Evolutionary conservation across 2,329 filamentous ascomycete genomes (phyloP).

Genomic region (Curvularia sp.): DNA sequence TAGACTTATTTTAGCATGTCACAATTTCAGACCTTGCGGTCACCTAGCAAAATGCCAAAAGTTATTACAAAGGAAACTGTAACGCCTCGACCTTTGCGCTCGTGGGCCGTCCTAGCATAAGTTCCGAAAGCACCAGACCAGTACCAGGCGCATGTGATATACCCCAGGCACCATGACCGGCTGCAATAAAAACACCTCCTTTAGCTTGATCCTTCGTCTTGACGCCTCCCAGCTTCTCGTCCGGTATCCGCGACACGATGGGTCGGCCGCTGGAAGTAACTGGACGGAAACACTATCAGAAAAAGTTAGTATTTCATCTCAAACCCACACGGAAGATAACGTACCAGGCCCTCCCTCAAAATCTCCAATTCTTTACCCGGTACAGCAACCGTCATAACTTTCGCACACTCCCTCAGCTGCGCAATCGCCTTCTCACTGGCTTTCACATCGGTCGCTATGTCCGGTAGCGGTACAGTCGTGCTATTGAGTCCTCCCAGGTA

Average conservation of each 20-base stretch:
- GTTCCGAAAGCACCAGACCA: constrained; percentile 72
- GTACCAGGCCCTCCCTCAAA: constrained; percentile 65
- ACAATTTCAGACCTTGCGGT: not conserved
- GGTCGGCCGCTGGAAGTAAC: constrained; percentile 69
- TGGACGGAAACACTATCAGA: constrained; percentile 69
- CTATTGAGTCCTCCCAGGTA: constrained; percentile 78
- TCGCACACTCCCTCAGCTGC: constrained; percentile 59
- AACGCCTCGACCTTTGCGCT: constrained; percentile 67
- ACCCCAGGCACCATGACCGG: constrained; percentile 81
- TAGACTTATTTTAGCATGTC: not conserved
- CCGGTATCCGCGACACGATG: constrained; percentile 65
- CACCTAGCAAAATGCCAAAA: not conserved
- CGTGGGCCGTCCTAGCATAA: constrained; percentile 65
- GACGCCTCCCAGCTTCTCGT: constrained; percentile 62
- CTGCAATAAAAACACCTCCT: constrained; percentile 73
- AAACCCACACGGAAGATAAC: constrained; percentile 5
- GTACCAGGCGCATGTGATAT: constrained; percentile 65
- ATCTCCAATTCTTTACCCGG: constrained; percentile 64
- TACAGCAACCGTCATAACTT: constrained; percentile 56
- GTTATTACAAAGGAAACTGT: constrained; percentile 34
- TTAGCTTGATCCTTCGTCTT: constrained; percentile 52
- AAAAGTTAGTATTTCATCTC: constrained; percentile 17
- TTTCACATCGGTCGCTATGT: constrained; percentile 58
- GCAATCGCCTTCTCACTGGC: constrained; percentile 58
- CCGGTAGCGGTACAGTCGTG: constrained; percentile 65